Percentiles rank a stretch among this genome's conserved stretches.
phyloP scores from a whole-genome alignment of 164 flowering plant genomes.

The Tetracentron sinense region DNA sequence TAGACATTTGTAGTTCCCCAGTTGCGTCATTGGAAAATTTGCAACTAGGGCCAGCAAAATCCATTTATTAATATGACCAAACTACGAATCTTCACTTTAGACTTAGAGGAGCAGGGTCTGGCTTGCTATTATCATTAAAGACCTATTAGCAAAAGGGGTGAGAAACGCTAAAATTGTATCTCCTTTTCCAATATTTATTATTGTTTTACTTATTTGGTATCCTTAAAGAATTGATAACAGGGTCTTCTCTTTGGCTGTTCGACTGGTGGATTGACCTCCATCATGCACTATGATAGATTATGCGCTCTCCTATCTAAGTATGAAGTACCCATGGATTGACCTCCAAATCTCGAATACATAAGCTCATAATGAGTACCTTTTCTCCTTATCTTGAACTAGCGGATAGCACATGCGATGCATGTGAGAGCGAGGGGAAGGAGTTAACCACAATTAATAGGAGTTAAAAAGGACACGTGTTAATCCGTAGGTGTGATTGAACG shows the following conservation, averaged over 20 bases:
- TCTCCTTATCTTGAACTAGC: too few species aligned
- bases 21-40: too few species aligned
- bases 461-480: too few species aligned
- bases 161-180: constrained; percentile 28
- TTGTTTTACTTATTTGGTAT: background rate
- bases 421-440: too few species aligned
- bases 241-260: constrained; percentile 37
- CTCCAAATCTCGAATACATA: constrained; percentile 29
- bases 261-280: constrained; percentile 31
- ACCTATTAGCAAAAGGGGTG: constrained; percentile 61
- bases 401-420: too few species aligned
- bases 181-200: background rate
- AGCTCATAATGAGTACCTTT: background rate
- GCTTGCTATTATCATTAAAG: constrained; percentile 58
- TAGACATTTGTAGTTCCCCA: too few species aligned
- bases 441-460: too few species aligned
- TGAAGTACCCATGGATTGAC: constrained; percentile 25
- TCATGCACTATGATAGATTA: constrained; percentile 31
- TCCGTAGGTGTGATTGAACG: too few species aligned
- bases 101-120: constrained; percentile 63
- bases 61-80: too few species aligned
- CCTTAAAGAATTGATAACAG: too few species aligned
- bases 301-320: constrained; percentile 12
- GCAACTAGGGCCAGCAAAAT: too few species aligned
- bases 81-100: constrained; percentile 46